A percentile compares a stretch with the other conserved stretches of the same genome.
Evolutionary conservation across 2,329 filamentous ascomycete species (phyloP).

Genomic region (Aspergillus floridensis): DNA sequence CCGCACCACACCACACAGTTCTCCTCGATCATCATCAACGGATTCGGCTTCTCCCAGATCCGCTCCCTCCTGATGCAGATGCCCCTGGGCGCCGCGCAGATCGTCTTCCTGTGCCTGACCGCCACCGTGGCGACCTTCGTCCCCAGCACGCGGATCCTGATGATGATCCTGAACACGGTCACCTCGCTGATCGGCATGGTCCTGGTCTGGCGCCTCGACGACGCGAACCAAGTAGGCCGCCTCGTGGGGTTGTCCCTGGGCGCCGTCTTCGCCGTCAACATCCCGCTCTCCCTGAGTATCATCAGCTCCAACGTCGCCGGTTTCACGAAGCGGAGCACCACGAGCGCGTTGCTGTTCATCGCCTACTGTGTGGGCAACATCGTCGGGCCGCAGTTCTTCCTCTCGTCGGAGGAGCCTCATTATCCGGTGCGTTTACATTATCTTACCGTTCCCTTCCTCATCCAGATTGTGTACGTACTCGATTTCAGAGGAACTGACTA

Average conservation of each 20-base stretch:
- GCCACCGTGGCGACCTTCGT: slow-evolving; percentile 29
- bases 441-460: no score
- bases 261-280: slow-evolving; percentile 34
- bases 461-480: no score
- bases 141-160: slow-evolving; percentile 27
- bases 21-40: slow-evolving; percentile 34
- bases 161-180: slow-evolving; percentile 34
- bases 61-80: slow-evolving; percentile 39
- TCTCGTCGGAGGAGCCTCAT: slow-evolving; percentile 30
- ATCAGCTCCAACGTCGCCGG: slow-evolving; percentile 38
- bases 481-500: no score
- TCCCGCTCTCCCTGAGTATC: slow-evolving; percentile 35
- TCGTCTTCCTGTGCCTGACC: slow-evolving; percentile 33
- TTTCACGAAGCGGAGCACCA: slow-evolving; percentile 36
- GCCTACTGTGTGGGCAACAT: slow-evolving; percentile 40
- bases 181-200: slow-evolving; percentile 33
- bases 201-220: slow-evolving; percentile 31
- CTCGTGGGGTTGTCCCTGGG: slow-evolving; percentile 32
- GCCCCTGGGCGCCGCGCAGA: slow-evolving; percentile 33
- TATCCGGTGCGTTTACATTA: slow-evolving; percentile 25
- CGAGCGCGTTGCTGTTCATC: slow-evolving; percentile 50
- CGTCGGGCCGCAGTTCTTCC: slow-evolving; percentile 34
- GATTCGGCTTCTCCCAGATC: slow-evolving; percentile 40
- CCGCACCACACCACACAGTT: slow-evolving; percentile 17
- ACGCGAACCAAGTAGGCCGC: slow-evolving; percentile 25